Conservation (phyloP, 345 rosid genomes). For the Eutrema japonicum region DNA sequence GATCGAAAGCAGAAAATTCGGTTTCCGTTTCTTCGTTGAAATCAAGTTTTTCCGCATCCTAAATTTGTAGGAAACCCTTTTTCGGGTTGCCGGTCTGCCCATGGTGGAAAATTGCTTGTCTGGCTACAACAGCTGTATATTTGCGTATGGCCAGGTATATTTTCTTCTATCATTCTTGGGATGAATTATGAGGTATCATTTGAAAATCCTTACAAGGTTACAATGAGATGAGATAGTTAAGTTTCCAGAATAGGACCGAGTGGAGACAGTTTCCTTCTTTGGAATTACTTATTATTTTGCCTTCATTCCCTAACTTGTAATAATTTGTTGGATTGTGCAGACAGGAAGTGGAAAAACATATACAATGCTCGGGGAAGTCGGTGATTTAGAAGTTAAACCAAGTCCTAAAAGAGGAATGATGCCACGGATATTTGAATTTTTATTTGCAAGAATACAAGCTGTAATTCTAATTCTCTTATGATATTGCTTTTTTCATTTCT, state of each 20-base stretch:
- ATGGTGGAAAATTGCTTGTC: slow-evolving; percentile 98
- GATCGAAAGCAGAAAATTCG: not conserved
- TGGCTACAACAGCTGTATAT: slow-evolving; percentile 96
- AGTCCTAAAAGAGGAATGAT: slow-evolving; percentile 91
- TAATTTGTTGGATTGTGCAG: slow-evolving; percentile 50
- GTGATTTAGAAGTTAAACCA: slow-evolving; percentile 79
- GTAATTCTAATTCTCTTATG: slow-evolving; percentile 58
- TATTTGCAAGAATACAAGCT: slow-evolving; percentile 95
- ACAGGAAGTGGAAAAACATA: slow-evolving; percentile 99
- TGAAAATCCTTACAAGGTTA: slow-evolving; percentile 10
- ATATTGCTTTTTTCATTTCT: not conserved
- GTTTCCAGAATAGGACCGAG: slow-evolving; percentile 11
- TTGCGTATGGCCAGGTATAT: slow-evolving; percentile 97
- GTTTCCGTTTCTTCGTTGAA: slow-evolving; percentile 1
- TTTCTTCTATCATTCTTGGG: slow-evolving; percentile 23
- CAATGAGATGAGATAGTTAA: slow-evolving; percentile 6
- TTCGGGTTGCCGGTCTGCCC: slow-evolving; percentile 84
- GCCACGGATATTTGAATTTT: slow-evolving; percentile 92
- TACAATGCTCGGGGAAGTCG: slow-evolving; percentile 90
- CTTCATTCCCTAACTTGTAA: not conserved
- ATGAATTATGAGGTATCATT: slow-evolving; percentile 12
- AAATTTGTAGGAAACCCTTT: slow-evolving; percentile 75
- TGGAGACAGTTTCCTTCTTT: slow-evolving; percentile 22
- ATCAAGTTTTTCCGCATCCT: slow-evolving; percentile 5
- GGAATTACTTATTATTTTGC: not conserved